These are phyloP conservation scores for Ballota nigra DNA, from an alignment of 257 asterid species.

Conservation along the genomic window DNA sequence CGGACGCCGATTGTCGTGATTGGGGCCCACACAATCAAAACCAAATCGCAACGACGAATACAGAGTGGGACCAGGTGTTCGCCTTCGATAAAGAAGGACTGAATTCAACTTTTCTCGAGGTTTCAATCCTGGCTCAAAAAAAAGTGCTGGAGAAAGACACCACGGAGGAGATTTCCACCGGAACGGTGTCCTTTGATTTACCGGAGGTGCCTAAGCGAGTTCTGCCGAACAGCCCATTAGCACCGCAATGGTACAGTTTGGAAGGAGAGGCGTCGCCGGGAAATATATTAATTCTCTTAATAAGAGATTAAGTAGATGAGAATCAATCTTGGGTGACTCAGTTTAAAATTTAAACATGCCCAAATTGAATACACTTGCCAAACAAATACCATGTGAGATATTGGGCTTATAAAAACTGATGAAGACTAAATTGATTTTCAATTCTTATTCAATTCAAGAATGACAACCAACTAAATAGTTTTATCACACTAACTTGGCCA, in stretches of 20 bases:
- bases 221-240: conserved; percentile 88
- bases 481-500: too few species aligned
- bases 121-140: conserved; percentile 50
- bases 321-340: too few species aligned
- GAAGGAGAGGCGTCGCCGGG: conserved; percentile 60
- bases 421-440: too few species aligned
- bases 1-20: conserved; percentile 59
- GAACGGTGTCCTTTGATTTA: conserved; percentile 77
- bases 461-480: too few species aligned
- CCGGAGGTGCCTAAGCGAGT: conserved; percentile 84
- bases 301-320: too few species aligned
- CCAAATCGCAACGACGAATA: conserved; percentile 43
- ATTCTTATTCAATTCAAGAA: too few species aligned
- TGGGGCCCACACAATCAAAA: conserved; percentile 68
- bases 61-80: conserved; percentile 88
- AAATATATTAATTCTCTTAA: too few species aligned
- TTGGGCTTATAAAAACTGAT: too few species aligned
- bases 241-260: conserved; percentile 90
- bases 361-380: too few species aligned
- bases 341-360: too few species aligned
- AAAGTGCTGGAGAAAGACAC: conserved; percentile 39
- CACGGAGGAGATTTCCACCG: conserved; percentile 39
- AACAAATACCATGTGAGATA: too few species aligned
- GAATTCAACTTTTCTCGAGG: conserved; percentile 71
- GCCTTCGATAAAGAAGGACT: conserved; percentile 81